Base-by-base conservation (phyloP, 345 rosid species). In the Aquilaria malaccensis region DNA sequence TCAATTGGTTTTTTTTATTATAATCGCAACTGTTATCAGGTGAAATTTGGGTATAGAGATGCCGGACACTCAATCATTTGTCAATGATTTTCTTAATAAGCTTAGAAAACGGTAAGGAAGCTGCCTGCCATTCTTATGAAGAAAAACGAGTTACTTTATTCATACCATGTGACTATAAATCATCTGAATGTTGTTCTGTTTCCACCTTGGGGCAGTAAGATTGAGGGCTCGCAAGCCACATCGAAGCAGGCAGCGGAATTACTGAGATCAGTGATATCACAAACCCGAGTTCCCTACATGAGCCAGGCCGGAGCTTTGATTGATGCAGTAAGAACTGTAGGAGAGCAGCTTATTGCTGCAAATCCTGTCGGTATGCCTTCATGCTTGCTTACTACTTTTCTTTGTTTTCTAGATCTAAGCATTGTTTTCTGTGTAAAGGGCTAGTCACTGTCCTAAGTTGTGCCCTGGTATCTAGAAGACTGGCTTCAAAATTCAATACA, bases 151-250 rank as follows among this genome's bases (percentile, higher is more conserved):
- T 22, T 22, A 22, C 22, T 30, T 61, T 59, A 2, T 30, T 31
- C 4, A 7, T 41, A 9, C 12, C 22, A 30, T 58, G 30, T 14
- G 45, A 55, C 58, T 33, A 52, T 52, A 11, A 15, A 50, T 13
- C 4, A 11, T 0, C 3, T 13, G 1, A 3, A 11, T 9, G 4
- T 15, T 65, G 1, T 48, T 59, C 9, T 56, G 15, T 33, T 56
- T 13, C 37, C 3, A n/a, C 48, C 41, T 59, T 55, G 31, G 62
- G 61, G 63, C 91, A 88, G 97, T 52, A 85, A 88, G 86, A 85
- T 95, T 33, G 99, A 95, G 72, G 99, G 99, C 50, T 91, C 97
- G 50, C 97, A 86, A 30, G 95, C 97, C 30, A 90, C 96, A 13
- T 93, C 99, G 2, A 83, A 74, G 81, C 87, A 69, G 72, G 80